phyloP scores from a whole-genome alignment of 805 yeast genomes.

The Candida sanyiensis region DNA sequence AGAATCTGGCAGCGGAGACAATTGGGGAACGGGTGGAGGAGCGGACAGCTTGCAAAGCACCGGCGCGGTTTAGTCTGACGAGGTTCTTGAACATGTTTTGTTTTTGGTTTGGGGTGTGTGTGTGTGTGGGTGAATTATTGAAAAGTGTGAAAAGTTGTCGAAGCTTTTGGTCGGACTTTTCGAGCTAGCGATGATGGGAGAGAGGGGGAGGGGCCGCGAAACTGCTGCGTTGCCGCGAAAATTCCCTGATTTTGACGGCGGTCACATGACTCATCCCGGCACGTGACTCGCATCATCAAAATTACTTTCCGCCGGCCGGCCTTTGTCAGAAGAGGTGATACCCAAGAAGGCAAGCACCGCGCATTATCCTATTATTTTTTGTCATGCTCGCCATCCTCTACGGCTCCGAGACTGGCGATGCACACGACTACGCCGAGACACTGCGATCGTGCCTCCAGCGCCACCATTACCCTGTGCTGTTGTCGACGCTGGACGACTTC shows the following conservation, averaged over 20 bases:
- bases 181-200: too few relatives aligned
- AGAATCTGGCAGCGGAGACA: constrained; percentile 17
- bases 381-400: constrained; percentile 49
- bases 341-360: not conserved
- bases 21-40: not conserved
- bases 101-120: not conserved
- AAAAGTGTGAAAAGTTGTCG: constrained; percentile 2
- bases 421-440: constrained; percentile 75
- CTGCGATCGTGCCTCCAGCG: constrained; percentile 52
- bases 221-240: constrained; percentile 3
- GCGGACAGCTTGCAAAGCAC: constrained; percentile 8
- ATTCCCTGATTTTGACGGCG: not conserved
- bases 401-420: constrained; percentile 91
- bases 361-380: too few relatives aligned
- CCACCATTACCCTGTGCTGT: constrained; percentile 41
- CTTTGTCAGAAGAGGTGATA: too few relatives aligned
- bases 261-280: not conserved
- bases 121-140: not conserved
- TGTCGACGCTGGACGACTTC: constrained; percentile 55
- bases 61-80: constrained; percentile 9
- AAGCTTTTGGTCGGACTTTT: not conserved
- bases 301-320: not conserved
- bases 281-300: not conserved
- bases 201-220: too few relatives aligned
- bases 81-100: constrained; percentile 20